Base-by-base conservation (phyloP, 805 yeast genomes). In the Groenewaldozyma salmanticensis region DNA sequence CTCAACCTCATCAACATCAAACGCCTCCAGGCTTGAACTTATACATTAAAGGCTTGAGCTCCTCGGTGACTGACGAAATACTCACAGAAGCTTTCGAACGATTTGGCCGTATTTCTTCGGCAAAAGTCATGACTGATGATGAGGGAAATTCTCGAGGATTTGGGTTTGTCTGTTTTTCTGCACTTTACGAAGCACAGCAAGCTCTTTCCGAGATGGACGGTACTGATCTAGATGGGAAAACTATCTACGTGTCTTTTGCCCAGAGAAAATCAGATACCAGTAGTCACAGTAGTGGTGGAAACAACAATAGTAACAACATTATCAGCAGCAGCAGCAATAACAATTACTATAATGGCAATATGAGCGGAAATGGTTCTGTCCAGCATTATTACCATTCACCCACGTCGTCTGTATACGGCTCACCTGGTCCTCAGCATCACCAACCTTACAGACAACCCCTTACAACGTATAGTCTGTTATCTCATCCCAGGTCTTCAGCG, bases 151-250 rank as follows among this genome's bases (percentile, higher is more conserved):
- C 90, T 18, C 74, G 77, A 56, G 88, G 92, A 17, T 84, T 80
- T 56, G 94, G 92, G 35, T 84, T 84, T 64, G 84, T 83, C 40
- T 81, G 86, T 61, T 84, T 72, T 55, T 77, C 75, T 52, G 65
- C 64, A 47, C 79, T 82, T 42, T 64, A 74, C 37, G 73, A 77
- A 53, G 92, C 94, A 5, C 72, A 75, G 37, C 66, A 70, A 52
- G 90, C 94, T 13, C 75, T 81, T 42, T 72, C 74, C 35, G 78
- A 71, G 39, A 79, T 73, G 74, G 72, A 71, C 57, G 79, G 77
- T 48, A 64, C 64, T 49, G 69, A 66, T 45, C 55, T 75, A 43
- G 48, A 52, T 48, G 78, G 77, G 37, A 72, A 72, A 51, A 66
- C 62, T 51, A 61, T 80, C 39, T 70, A 70, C 53, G 88, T 83